Evolutionary conservation across 441 rosid genomes (phyloP).

Genomic region (Adansonia madagascariensis): DNA sequence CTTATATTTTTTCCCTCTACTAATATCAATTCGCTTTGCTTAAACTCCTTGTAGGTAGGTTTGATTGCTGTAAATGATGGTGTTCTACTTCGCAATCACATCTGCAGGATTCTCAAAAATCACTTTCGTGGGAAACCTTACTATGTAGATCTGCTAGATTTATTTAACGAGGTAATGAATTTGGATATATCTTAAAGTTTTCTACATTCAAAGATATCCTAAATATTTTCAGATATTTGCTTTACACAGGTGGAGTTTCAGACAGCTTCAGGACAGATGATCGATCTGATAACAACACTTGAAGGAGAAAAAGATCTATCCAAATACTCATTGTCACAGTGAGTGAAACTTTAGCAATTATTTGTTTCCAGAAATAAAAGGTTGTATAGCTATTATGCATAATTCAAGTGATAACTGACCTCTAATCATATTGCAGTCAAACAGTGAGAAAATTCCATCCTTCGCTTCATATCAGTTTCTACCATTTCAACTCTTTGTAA

Average conservation of each 20-base stretch:
- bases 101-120: conserved; percentile 72
- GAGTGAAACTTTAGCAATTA: conserved; percentile 38
- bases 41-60: conserved; percentile 55
- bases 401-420: not conserved
- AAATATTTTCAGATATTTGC: conserved; percentile 11
- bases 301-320: conserved; percentile 87
- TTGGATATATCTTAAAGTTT: conserved; percentile 3
- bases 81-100: conserved; percentile 74
- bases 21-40: conserved; percentile 14
- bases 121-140: conserved; percentile 75
- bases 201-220: not conserved
- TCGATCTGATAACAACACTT: conserved; percentile 80
- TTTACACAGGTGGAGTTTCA: conserved; percentile 77
- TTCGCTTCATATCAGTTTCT: not conserved
- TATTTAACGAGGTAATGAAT: conserved; percentile 77
- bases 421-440: not conserved
- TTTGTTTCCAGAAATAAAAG: conserved; percentile 5
- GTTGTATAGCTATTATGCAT: no score
- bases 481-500: conserved; percentile 7
- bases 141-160: conserved; percentile 79
- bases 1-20: conserved; percentile 6
- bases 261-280: conserved; percentile 93
- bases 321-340: conserved; percentile 70
- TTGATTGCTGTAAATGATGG: conserved; percentile 83
- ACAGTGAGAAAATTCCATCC: not conserved